Base-by-base conservation (phyloP, 495 filamentous ascomycete species). In the Aspergillus sparsus region DNA sequence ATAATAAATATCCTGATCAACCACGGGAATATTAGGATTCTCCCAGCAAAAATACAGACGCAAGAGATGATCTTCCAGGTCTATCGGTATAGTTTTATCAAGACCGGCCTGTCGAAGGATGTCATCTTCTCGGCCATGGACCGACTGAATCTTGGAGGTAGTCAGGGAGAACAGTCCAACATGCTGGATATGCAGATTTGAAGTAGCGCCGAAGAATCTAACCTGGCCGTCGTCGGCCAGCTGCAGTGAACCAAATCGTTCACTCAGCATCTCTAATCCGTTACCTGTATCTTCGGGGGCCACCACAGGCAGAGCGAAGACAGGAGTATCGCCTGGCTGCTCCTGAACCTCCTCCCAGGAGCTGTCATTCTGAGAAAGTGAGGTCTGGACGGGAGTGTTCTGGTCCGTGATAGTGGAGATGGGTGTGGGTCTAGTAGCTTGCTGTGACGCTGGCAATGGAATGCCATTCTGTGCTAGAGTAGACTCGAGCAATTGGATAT, bases 31-130 rank as follows among this genome's bases (percentile, higher is more conserved):
- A 10, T 49, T 55, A 0, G 74, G 72, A 52, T 74, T 64, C 18
- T 77, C 60, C 74, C 74, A 77, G 13, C 62, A 61, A 47, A 77
- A 76, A 45, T 69, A 77, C 0, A 75, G 64, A 36, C 70, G 63
- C 31, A 63, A 59, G 21, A 77, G 59, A 57, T 74, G 73, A 1
- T 67, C 60, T 45, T 74, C 69, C 15, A 74, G 31, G 7, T 49
- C 66, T 12, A 16, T 21, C 13, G 61, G 59, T 7, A 70, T 62
- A 15, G 57, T 34, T 45, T 65, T 56, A 12, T 65, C 58, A 6
- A 74, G 9, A 0, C 70, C 68, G 55, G 32, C 52, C 15, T 27
- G 15, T 5, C 8, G 18, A 4, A 45, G 37, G 13, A 35, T 21
- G 8, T 55, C 53, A 13, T 55, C 36, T 10, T 35, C 47, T 50